A percentile compares a stretch with the other conserved stretches of the same genome.
Conservation (phyloP, 192 early-diverging fungal species). For the Cetraspora pellucida region DNA sequence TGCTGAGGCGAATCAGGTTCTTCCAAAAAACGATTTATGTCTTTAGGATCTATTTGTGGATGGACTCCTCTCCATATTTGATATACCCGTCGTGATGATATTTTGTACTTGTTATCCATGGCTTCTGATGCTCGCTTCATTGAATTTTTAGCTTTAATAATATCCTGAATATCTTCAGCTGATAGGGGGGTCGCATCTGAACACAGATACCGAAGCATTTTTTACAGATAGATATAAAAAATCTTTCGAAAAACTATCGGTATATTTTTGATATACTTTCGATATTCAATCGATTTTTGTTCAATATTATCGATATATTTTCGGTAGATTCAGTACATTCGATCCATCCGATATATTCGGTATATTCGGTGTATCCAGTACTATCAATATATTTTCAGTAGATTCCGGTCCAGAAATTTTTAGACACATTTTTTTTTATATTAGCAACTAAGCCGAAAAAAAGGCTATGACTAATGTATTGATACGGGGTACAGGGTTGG, state of each 20-base stretch:
- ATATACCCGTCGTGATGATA: constrained; percentile 3
- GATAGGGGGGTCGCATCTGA: constrained; percentile 22
- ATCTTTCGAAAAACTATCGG: background rate
- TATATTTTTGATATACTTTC: background rate
- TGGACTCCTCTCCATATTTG: constrained; percentile 1
- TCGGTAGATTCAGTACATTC: background rate
- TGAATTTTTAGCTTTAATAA: constrained; percentile 14
- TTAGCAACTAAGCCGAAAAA: background rate
- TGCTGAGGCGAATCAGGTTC: background rate
- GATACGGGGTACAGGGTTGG: too few species aligned
- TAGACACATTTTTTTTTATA: background rate
- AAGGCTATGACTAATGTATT: constrained; percentile 10
- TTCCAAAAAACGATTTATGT: background rate
- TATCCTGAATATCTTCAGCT: constrained; percentile 1
- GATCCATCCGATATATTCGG: too few species aligned
- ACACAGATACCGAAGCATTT: background rate
- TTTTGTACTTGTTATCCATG: constrained; percentile 11
- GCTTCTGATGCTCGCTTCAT: constrained; percentile 14
- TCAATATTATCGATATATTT: background rate
- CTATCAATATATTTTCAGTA: background rate
- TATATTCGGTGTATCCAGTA: too few species aligned
- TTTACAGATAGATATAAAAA: constrained; percentile 5
- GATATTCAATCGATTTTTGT: background rate
- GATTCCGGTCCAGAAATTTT: background rate
- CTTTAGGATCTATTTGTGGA: background rate